These are phyloP conservation scores for Debaryomycetaceae sp. DNA, from an alignment of 1,139 yeast genomes.

Conservation along the genomic window DNA sequence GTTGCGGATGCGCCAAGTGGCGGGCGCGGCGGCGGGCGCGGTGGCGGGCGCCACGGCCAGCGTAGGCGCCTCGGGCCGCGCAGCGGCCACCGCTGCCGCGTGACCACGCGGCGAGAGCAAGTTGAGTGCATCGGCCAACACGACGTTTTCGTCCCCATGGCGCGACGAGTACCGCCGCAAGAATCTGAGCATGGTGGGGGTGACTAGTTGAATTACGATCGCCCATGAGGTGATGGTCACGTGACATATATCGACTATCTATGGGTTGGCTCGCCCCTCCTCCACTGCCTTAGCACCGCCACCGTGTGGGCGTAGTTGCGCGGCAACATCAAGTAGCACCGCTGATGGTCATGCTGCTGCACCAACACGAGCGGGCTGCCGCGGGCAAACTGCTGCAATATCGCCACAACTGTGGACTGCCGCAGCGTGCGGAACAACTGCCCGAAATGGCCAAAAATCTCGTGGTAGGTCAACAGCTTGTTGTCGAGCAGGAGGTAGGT, in stretches of 20 bases:
- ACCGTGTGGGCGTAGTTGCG: constrained; percentile 27
- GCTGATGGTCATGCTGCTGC: constrained; percentile 29
- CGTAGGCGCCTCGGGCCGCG: neutral
- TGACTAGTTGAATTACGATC: neutral
- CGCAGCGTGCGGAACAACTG: constrained; percentile 29
- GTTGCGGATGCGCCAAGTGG: no score
- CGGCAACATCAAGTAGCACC: constrained; percentile 41
- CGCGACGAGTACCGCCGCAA: neutral
- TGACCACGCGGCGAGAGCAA: constrained; percentile 24
- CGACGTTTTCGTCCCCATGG: constrained; percentile 17
- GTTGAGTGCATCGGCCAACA: constrained; percentile 37
- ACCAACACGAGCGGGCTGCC: constrained; percentile 31
- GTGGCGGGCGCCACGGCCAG: no score
- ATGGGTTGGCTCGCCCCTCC: no score
- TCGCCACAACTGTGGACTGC: constrained; percentile 23
- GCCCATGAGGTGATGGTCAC: constrained; percentile 1
- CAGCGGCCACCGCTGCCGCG: neutral
- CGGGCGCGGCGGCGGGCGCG: no score
- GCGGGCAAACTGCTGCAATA: constrained; percentile 23
- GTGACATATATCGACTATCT: neutral
- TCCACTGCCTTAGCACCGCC: constrained; percentile 35
- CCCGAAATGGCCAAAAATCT: constrained; percentile 33
- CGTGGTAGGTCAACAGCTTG: constrained; percentile 35
- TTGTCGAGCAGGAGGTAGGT: constrained; percentile 31
- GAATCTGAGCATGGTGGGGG: constrained; percentile 1